These are phyloP conservation scores for Gryganskiella cystojenkinii DNA, from an alignment of 192 early-diverging fungal genomes.

Conservation along the genomic window DNA sequence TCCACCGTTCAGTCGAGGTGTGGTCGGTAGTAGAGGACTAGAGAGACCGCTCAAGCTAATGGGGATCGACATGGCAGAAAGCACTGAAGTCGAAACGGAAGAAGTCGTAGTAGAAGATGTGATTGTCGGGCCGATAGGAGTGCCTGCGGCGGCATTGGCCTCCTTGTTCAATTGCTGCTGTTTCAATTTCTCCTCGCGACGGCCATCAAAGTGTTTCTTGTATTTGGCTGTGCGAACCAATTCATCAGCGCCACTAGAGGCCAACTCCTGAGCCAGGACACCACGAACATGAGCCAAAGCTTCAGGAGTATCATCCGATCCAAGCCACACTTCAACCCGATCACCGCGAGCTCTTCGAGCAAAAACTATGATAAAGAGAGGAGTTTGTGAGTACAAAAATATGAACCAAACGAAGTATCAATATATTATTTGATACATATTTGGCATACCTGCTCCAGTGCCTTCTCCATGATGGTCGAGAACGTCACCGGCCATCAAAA, in stretches of 20 bases:
- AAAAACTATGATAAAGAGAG: constrained; percentile 26
- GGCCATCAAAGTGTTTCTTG: constrained; percentile 52
- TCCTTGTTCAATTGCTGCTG: constrained; percentile 5
- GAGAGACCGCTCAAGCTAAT: constrained; percentile 3
- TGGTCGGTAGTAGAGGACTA: constrained; percentile 20
- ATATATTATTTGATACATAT: not conserved
- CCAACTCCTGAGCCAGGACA: constrained; percentile 34
- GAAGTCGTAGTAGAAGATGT: not conserved
- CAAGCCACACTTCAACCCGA: constrained; percentile 63
- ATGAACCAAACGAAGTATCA: constrained; percentile 29
- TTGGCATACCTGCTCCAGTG: constrained; percentile 41
- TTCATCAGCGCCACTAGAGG: constrained; percentile 40
- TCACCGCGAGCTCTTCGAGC: constrained; percentile 55
- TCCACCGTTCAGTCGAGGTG: constrained; percentile 8
- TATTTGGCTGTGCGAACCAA: constrained; percentile 41
- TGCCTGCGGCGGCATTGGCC: constrained; percentile 7
- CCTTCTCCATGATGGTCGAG: constrained; percentile 41
- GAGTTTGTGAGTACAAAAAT: not conserved
- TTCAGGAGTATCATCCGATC: constrained; percentile 39
- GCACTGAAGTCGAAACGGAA: not conserved
- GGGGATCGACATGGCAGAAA: not conserved
- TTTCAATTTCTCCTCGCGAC: constrained; percentile 29
- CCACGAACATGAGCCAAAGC: constrained; percentile 49
- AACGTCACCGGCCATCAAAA: constrained; percentile 58
- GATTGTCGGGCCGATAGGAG: no score